Evolutionary conservation across 2,329 filamentous ascomycete genomes (phyloP).

Genomic region (Calonectria pseudoturangicola): DNA sequence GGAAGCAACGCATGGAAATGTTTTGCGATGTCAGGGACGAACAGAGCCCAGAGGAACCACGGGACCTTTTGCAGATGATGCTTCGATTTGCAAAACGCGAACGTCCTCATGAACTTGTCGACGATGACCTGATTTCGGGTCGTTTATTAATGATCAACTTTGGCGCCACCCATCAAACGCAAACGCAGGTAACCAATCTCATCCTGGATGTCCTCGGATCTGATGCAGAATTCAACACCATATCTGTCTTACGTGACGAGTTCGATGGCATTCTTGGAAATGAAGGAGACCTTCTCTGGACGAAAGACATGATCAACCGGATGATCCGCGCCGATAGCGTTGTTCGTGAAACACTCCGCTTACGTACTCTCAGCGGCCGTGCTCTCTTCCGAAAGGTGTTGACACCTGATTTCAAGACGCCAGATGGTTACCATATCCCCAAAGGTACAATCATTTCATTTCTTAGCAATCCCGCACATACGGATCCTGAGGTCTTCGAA

Average conservation of each 20-base stretch:
- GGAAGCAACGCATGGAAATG: slow-evolving; percentile 42
- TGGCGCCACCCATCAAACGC: background rate
- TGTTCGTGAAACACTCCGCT: slow-evolving; percentile 64
- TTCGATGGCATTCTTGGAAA: slow-evolving; percentile 54
- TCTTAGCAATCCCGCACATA: background rate
- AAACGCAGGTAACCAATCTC: slow-evolving; percentile 4
- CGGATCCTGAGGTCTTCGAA: background rate
- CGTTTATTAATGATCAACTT: background rate
- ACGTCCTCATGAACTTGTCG: slow-evolving; percentile 59
- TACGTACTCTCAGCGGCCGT: slow-evolving; percentile 57
- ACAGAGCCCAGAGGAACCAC: slow-evolving; percentile 50
- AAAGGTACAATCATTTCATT: slow-evolving; percentile 1
- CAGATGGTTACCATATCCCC: slow-evolving; percentile 40
- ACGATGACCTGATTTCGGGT: background rate
- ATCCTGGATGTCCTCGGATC: background rate
- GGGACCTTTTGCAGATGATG: slow-evolving; percentile 66
- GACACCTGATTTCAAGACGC: slow-evolving; percentile 55
- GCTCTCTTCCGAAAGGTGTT: slow-evolving; percentile 56
- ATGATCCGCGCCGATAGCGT: slow-evolving; percentile 65
- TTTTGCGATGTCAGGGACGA: slow-evolving; percentile 31
- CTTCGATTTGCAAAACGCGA: slow-evolving; percentile 61
- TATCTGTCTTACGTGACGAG: slow-evolving; percentile 55
- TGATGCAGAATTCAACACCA: slow-evolving; percentile 5
- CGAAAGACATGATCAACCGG: slow-evolving; percentile 59
- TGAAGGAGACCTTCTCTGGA: slow-evolving; percentile 58